Evolutionary conservation across 805 yeast species (phyloP), one percentile per base, ranked within the genome.

Genomic region (Pichia heedii): DNA sequence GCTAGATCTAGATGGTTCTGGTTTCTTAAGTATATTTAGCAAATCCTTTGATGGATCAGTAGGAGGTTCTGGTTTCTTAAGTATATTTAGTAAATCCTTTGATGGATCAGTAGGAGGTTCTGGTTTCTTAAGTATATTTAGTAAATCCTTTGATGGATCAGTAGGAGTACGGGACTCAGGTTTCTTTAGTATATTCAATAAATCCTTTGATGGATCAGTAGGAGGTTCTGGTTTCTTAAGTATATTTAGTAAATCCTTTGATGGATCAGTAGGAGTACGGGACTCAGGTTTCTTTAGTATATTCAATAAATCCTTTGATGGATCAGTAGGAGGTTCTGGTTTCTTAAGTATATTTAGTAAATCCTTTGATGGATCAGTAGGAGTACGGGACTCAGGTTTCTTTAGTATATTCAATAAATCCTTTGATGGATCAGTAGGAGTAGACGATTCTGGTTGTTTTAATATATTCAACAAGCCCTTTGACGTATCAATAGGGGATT

Each of bases 391-490:
- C 15, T 12, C 16, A 6, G 32, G 32, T 22, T 33, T 42, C 16
- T 43, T 40, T n/a, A 48, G 33, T 20, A 48, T 18, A n/a, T 35
- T 39, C 27, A 48, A 38, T 33, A 42, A 40, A 19, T 35, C 26
- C 8, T n/a, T 26, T 7, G 46, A 43, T 22, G 37, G 21, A 22
- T 34, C 42, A 29, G 10, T 16, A n/a, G n/a, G n/a, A n/a, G n/a
- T n/a, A n/a, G n/a, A n/a, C n/a, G n/a, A n/a, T n/a, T n/a, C n/a
- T n/a, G 32, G 32, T 13, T 29, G 12, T 29, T 29, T 15, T 13
- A 24, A 3, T 10, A 24, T 24, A 24, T 24, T 24, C 12, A 24
- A 6, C 12, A 24, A 24, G 15, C 7, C 8, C 15, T 20, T 9
- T 7, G 16, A 29, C 15, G 32, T 15, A 13, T 29, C 16, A 15